Evolutionary conservation across 805 yeast species (phyloP).

Genomic region (Priceomyces medius): DNA sequence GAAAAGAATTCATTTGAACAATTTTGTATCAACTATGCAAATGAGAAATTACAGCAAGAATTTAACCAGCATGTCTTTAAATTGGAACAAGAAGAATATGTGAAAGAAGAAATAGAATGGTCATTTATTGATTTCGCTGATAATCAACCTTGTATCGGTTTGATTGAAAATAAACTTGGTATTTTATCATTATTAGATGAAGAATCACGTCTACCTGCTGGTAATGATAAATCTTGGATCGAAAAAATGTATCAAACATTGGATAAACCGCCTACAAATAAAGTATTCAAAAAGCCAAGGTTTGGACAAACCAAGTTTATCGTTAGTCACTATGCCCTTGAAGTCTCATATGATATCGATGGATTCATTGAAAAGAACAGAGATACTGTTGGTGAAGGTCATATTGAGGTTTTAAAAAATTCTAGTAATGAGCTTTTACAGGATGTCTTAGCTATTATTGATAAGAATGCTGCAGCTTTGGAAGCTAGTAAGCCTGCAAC

Average conservation of each 20-base stretch:
- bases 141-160: slow-evolving; percentile 92
- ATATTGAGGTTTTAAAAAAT: slow-evolving; percentile 75
- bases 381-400: slow-evolving; percentile 96
- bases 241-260: slow-evolving; percentile 85
- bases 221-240: slow-evolving; percentile 89
- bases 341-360: slow-evolving; percentile 86
- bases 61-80: slow-evolving; percentile 97
- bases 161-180: slow-evolving; percentile 88
- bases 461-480: slow-evolving; percentile 52
- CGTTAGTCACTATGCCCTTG: slow-evolving; percentile 91
- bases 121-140: slow-evolving; percentile 93
- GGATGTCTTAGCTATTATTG: slow-evolving; percentile 64
- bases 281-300: slow-evolving; percentile 87
- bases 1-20: slow-evolving; percentile 94
- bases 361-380: slow-evolving; percentile 97
- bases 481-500: slow-evolving; percentile 38
- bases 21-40: slow-evolving; percentile 95
- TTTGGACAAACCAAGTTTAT: slow-evolving; percentile 90
- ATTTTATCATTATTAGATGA: slow-evolving; percentile 86
- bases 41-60: slow-evolving; percentile 95
- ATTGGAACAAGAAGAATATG: slow-evolving; percentile 93
- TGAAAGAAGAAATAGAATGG: slow-evolving; percentile 93
- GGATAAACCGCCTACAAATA: slow-evolving; percentile 70
- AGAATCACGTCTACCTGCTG: slow-evolving; percentile 92
- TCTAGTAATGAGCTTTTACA: slow-evolving; percentile 65